These are phyloP conservation scores for Amniculicola lignicola DNA, from an alignment of 495 filamentous ascomycete genomes.

Conservation along the genomic window DNA sequence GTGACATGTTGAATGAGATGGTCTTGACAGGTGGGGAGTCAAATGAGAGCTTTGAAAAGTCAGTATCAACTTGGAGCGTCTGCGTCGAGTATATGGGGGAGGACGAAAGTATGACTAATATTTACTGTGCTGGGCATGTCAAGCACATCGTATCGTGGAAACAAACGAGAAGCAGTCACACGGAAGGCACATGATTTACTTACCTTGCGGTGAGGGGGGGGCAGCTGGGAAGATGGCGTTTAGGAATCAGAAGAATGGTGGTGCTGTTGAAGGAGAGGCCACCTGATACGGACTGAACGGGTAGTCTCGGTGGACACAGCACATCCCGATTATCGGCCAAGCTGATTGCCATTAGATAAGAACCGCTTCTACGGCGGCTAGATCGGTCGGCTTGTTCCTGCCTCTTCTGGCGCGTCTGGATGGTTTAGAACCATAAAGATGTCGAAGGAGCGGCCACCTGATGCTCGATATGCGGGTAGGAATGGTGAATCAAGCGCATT, in stretches of 20 bases:
- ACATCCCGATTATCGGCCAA: constrained; percentile 29
- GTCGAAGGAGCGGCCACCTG: no score
- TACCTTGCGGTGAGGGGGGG: not conserved
- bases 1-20: constrained; percentile 32
- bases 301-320: constrained; percentile 21
- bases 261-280: no score
- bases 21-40: not conserved
- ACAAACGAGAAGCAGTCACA: no score
- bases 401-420: no score
- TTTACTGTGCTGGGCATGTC: not conserved
- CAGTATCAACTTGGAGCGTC: not conserved
- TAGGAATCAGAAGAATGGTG: no score
- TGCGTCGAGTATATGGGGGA: constrained; percentile 6
- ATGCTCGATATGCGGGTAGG: no score
- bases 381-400: not conserved
- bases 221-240: no score
- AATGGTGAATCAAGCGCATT: no score
- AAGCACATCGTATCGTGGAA: not conserved
- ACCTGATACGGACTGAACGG: no score
- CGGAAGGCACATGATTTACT: no score
- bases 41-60: no score
- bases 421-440: no score
- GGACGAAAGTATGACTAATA: constrained; percentile 22
- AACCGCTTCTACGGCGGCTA: constrained; percentile 2
- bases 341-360: constrained; percentile 29